Conservation (phyloP, 139 green algal genomes). For the Coelastrella sp. region DNA sequence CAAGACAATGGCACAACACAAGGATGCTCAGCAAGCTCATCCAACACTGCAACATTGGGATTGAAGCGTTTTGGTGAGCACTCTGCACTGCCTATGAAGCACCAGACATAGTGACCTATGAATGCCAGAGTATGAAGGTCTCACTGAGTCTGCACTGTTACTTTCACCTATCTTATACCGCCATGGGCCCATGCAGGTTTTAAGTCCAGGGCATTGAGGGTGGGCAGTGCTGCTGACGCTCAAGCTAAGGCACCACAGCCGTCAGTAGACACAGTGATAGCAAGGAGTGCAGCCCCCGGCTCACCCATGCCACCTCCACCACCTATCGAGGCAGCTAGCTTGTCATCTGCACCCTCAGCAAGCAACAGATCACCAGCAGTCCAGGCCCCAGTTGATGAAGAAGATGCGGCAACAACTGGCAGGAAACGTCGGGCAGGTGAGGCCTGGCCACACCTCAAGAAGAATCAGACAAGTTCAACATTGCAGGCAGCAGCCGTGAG, state of each 20-base stretch:
- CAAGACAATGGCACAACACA: not conserved
- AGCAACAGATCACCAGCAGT: not conserved
- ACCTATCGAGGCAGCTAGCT: not conserved
- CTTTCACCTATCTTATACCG: no score
- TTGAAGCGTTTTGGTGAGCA: constrained; percentile 45
- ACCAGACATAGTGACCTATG: not conserved
- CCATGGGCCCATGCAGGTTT: constrained; percentile 13
- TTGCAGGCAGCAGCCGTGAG: not conserved
- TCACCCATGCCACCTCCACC: not conserved
- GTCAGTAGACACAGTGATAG: not conserved
- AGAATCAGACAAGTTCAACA: not conserved
- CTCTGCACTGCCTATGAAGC: not conserved
- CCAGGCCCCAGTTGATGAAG: not conserved
- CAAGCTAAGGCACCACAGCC: not conserved
- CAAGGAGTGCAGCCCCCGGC: not conserved
- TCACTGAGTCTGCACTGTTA: no score
- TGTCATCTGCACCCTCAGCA: not conserved
- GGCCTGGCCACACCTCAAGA: not conserved
- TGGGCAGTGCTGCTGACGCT: constrained; percentile 3
- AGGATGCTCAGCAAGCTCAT: not conserved
- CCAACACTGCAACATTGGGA: constrained; percentile 42
- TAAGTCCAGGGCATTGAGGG: constrained; percentile 35
- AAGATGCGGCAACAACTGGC: not conserved
- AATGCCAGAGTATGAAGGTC: not conserved
- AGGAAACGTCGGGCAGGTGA: constrained; percentile 7